A percentile compares a stretch with the other conserved stretches of the same genome.
phyloP scores from a whole-genome alignment of 78 protist genomes.

The Monosiga brevicollis region DNA sequence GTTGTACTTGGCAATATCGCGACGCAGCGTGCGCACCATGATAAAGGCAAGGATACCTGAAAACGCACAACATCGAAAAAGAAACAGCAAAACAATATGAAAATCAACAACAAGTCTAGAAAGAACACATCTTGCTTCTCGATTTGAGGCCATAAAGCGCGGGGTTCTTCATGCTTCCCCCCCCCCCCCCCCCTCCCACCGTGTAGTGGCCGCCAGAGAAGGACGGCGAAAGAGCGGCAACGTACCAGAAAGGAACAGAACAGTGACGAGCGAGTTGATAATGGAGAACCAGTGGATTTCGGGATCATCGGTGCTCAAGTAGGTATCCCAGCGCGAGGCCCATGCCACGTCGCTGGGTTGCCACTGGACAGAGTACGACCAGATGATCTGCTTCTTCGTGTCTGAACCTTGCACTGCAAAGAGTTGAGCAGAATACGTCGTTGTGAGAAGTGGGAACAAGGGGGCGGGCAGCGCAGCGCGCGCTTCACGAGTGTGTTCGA shows the following conservation, averaged over 20 bases:
- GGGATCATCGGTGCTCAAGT: conserved; percentile 56
- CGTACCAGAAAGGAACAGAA: conserved; percentile 60
- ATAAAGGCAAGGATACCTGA: conserved; percentile 90
- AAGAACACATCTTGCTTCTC: too few species aligned
- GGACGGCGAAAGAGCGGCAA: neutral
- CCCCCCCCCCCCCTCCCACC: too few species aligned
- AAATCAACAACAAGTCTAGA: too few species aligned
- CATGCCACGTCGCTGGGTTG: conserved; percentile 46
- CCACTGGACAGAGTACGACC: neutral
- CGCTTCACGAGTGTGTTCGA: neutral
- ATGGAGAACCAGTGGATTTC: conserved; percentile 91
- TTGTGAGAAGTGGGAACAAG: too few species aligned
- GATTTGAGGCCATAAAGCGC: too few species aligned
- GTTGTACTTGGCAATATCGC: conserved; percentile 65
- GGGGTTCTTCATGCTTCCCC: too few species aligned
- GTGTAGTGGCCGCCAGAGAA: too few species aligned
- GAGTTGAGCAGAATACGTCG: too few species aligned
- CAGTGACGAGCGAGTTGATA: conserved; percentile 85
- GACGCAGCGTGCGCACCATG: conserved; percentile 74
- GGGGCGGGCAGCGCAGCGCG: too few species aligned
- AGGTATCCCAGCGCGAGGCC: conserved; percentile 92
- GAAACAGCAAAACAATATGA: too few species aligned
- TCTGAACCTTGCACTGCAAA: too few species aligned
- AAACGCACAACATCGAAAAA: too few species aligned
- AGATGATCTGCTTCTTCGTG: neutral